Conservation (phyloP, 2,329 filamentous ascomycete genomes). For the Colletotrichum echinochloae region DNA sequence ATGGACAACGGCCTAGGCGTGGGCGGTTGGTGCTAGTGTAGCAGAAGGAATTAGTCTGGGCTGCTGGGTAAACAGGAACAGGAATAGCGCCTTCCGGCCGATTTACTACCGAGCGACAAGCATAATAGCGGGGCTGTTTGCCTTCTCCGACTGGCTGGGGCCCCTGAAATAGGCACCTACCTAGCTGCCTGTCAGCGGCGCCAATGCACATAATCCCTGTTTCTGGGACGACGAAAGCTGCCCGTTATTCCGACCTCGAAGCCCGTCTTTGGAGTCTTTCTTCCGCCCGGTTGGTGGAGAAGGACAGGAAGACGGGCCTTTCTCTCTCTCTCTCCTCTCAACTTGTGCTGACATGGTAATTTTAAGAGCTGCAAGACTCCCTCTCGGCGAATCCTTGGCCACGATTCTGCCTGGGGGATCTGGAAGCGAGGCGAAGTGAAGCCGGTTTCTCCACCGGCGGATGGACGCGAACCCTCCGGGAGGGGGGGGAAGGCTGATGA, state of each 20-base stretch:
- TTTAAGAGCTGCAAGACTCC: neutral
- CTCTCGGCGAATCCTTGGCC: neutral
- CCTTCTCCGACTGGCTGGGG: neutral
- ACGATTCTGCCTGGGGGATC: neutral
- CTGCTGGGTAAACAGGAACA: constrained; percentile 27
- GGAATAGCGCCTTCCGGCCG: constrained; percentile 9
- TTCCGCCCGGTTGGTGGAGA: constrained; percentile 24
- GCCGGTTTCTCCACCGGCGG: neutral
- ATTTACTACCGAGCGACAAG: constrained; percentile 1
- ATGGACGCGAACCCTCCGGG: neutral
- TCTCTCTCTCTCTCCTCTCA: neutral
- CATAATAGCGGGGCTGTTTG: constrained; percentile 14
- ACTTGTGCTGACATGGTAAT: neutral
- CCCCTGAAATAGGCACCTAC: constrained; percentile 11
- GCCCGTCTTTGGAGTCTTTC: neutral
- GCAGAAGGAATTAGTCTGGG: neutral
- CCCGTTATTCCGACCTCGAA: constrained; percentile 12
- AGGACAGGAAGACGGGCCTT: constrained; percentile 5
- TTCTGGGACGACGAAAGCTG: neutral
- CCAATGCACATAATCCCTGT: constrained; percentile 18
- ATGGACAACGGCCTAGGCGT: constrained; percentile 5
- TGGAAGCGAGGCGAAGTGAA: neutral
- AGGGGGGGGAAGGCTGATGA: neutral
- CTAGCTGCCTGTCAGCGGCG: constrained; percentile 25
- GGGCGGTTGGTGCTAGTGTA: neutral